Base-by-base conservation (phyloP, 768 basidiomycete genomes). In the Kwoniella sp. region DNA sequence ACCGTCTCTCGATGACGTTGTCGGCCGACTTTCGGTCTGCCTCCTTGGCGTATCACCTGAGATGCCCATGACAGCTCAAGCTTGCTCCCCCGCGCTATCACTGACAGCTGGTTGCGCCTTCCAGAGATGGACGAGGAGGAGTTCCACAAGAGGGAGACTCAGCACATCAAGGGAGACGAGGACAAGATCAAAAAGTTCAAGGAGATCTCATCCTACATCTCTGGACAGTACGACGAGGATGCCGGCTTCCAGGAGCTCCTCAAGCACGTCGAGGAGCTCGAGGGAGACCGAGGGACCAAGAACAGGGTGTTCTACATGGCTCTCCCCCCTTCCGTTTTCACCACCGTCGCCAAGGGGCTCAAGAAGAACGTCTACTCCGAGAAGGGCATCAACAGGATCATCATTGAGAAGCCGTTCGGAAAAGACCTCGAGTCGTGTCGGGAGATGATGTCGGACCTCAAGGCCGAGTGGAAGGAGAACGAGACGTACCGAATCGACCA, bases 401-500 rank as follows among this genome's bases (percentile, higher is more conserved):
- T 99, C 70, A 85, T 99, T 62, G 93, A 99, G 78, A 99, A 99
- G 76, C 93, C 93, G 1, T 99, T 99, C 71, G 93, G 93, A 29
- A 95, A 90, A 73, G 93, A 99, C 65, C 81, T 88, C 56, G 82
- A 88, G 0, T 88, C 87, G 8, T 88, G 86, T 50, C 81, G 86
- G 42, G 80, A 82, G 56, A 84, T 99, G 52, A 81, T 96, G 52
- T 71, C 76, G 19, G 79, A 84, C 15, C 80, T 99, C 74, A 92
- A 89, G 77, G 71, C 83, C 60, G 83, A 88, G 56, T 99, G 92
- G 91, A 79, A 80, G 3, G 93, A 99, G 76, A 89, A 96, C 25
- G 95, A 99, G 79, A 98, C 92, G 9, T 99, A 88, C 83, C 87
- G 93, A 46, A 98, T 99, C 72, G 93, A 99, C 76, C 93, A 99